Evolutionary conservation across 305 asterid species (phyloP), one percentile per base, ranked within the genome.

Genomic region (Fraxinus ornus): DNA sequence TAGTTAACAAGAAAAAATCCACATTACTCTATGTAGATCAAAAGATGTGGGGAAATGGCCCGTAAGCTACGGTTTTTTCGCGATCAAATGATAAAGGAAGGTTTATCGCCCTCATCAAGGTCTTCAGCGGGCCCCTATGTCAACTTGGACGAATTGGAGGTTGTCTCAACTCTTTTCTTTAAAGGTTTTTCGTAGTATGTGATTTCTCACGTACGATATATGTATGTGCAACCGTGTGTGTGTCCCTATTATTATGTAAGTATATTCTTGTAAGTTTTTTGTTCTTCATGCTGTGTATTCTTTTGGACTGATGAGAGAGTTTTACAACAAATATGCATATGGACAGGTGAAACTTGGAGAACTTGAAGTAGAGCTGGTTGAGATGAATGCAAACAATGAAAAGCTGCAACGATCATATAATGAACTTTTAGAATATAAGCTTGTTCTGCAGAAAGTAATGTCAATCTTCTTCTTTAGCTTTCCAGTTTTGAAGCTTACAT

Each of bases 131-230:
- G 35, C 71, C 24, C 79, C 37, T 70, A 28, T 70, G 47, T 85
- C 85, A 88, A 60, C 83, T 85, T 92, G 87, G 92, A 92, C 77
- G 91, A 85, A 62, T 78, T 92, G 86, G 96, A 92, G 93, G 96
- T 90, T 75, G 86, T 84, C 70, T 33, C 19, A 36, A 35, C 57
- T 62, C 37, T 13, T 47, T 72, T 30, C 41, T 33, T 32, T 49
- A 10, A 76, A 62, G 36, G 7, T 74, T 75, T 72, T 37, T 41
- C 73, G 57, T 77, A 41, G 35, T 72, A 22, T 81, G 80, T 47
- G 39, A 68, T 32, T 68, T 26, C 21, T 71, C 44, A 17, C 32
- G 22, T 30, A 32, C 12, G 32, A 28, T 71, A 71, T 7, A 71
- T 71, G 21, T 32, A 17, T 71, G 6, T 66, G 73, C 13, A 7